These are phyloP conservation scores for Camptophora hylomeconis DNA, from an alignment of 2,329 filamentous ascomycete genomes.

Conservation along the genomic window DNA sequence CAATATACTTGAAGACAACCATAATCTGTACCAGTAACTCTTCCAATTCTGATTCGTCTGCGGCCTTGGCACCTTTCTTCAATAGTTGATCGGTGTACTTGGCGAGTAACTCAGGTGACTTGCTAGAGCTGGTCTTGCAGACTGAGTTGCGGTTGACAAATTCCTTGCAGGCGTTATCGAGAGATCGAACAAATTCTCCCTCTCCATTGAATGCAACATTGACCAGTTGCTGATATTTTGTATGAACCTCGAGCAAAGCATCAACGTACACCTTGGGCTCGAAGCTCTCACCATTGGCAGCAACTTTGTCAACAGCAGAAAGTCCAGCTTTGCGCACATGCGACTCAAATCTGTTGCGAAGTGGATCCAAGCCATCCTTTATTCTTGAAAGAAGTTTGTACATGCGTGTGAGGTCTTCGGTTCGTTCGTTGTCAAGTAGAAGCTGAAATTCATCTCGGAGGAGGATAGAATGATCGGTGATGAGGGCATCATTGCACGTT, in stretches of 20 bases:
- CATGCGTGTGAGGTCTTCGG: slow-evolving; percentile 93
- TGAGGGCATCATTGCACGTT: slow-evolving; percentile 76
- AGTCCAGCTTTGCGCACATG: slow-evolving; percentile 86
- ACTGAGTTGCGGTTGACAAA: slow-evolving; percentile 97
- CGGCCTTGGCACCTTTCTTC: slow-evolving; percentile 83
- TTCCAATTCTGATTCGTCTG: slow-evolving; percentile 89
- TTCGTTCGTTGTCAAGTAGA: slow-evolving; percentile 82
- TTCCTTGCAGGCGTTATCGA: slow-evolving; percentile 94
- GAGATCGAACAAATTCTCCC: slow-evolving; percentile 86
- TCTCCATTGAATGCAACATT: slow-evolving; percentile 89
- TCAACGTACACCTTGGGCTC: slow-evolving; percentile 97
- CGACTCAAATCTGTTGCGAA: slow-evolving; percentile 75
- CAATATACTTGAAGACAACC: slow-evolving; percentile 99
- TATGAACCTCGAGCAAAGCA: slow-evolving; percentile 84
- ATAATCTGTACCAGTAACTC: slow-evolving; percentile 82
- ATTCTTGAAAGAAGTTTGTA: slow-evolving; percentile 84
- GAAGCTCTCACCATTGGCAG: slow-evolving; percentile 73
- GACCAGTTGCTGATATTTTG: slow-evolving; percentile 81
- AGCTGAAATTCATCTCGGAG: slow-evolving; percentile 92
- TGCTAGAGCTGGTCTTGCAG: slow-evolving; percentile 84
- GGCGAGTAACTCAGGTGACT: slow-evolving; percentile 85
- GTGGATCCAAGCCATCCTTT: slow-evolving; percentile 77
- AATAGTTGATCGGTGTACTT: slow-evolving; percentile 90
- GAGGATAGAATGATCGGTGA: slow-evolving; percentile 73
- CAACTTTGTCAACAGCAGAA: slow-evolving; percentile 79